phyloP scores from a whole-genome alignment of 352 stramenopile species.

The Phytophthora tubulina region DNA sequence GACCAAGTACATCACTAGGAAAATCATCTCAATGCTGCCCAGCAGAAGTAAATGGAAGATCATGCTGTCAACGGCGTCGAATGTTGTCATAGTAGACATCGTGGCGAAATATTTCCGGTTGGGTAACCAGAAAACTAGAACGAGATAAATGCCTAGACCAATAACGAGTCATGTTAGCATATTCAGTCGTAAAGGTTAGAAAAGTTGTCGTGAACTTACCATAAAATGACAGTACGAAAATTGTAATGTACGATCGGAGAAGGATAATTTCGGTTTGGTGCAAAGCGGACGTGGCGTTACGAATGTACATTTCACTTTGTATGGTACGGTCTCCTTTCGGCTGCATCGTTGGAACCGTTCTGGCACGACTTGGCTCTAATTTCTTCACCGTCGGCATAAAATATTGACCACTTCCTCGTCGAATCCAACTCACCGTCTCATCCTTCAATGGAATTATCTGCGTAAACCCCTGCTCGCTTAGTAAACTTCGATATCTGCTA shows the following conservation, averaged over 20 bases:
- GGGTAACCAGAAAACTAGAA: slow-evolving; percentile 30
- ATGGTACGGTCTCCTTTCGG: background rate
- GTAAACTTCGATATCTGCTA: slow-evolving; percentile 5
- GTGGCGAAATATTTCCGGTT: slow-evolving; percentile 41
- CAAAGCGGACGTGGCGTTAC: slow-evolving; percentile 18
- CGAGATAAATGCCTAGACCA: slow-evolving; percentile 33
- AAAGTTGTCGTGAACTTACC: too few relatives aligned
- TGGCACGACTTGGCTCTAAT: background rate
- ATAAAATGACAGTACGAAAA: slow-evolving; percentile 37
- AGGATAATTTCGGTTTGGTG: slow-evolving; percentile 43
- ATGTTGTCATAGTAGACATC: slow-evolving; percentile 28
- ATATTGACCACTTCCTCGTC: too few relatives aligned
- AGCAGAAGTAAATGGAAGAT: slow-evolving; percentile 26
- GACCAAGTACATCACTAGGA: slow-evolving; percentile 32
- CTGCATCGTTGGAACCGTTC: background rate
- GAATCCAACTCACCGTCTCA: too few relatives aligned
- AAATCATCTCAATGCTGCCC: slow-evolving; percentile 20
- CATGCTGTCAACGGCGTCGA: slow-evolving; percentile 12
- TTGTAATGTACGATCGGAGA: slow-evolving; percentile 39
- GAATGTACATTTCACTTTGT: slow-evolving; percentile 28
- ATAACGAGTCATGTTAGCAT: too few relatives aligned
- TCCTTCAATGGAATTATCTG: background rate
- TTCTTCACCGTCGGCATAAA: too few relatives aligned
- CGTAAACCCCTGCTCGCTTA: slow-evolving; percentile 1
- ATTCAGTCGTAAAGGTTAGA: too few relatives aligned